phyloP scores from a whole-genome alignment of 305 asterid species.

The Rubia balearica region DNA sequence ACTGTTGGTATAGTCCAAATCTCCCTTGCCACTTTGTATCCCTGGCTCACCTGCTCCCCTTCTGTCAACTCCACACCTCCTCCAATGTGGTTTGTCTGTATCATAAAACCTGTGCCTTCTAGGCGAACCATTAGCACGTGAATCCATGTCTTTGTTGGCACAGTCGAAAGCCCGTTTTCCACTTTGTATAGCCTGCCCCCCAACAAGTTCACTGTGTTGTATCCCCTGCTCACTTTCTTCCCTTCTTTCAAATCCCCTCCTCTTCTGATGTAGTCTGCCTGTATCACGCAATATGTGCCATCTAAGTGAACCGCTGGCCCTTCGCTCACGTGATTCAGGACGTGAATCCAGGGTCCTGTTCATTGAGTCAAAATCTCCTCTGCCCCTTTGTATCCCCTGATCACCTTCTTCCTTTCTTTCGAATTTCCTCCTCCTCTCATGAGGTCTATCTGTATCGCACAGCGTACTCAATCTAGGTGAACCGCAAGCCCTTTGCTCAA shows the following conservation, averaged over 20 bases:
- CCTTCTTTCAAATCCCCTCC: slow-evolving; percentile 4
- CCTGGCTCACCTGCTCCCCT: not conserved
- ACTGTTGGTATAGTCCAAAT: not conserved
- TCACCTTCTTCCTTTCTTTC: slow-evolving; percentile 1
- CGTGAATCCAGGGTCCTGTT: not conserved
- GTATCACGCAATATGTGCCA: not conserved
- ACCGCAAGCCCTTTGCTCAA: not conserved
- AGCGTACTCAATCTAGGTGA: not conserved
- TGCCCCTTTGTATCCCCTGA: not conserved
- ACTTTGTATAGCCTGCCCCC: not conserved
- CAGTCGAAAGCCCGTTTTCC: not conserved
- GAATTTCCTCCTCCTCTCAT: not conserved
- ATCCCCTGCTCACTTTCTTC: not conserved
- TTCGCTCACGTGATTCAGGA: not conserved
- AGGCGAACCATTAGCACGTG: not conserved
- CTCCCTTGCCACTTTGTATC: not conserved
- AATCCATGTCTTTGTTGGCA: not conserved
- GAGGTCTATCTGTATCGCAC: not conserved
- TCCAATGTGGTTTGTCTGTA: not conserved
- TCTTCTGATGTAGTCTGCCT: not conserved
- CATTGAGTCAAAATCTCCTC: not conserved
- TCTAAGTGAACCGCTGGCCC: not conserved
- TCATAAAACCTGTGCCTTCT: not conserved
- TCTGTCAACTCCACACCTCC: not conserved
- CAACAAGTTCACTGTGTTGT: not conserved